Evolutionary conservation across 441 rosid genomes (phyloP).

Genomic region (Macaranga tanarius): DNA sequence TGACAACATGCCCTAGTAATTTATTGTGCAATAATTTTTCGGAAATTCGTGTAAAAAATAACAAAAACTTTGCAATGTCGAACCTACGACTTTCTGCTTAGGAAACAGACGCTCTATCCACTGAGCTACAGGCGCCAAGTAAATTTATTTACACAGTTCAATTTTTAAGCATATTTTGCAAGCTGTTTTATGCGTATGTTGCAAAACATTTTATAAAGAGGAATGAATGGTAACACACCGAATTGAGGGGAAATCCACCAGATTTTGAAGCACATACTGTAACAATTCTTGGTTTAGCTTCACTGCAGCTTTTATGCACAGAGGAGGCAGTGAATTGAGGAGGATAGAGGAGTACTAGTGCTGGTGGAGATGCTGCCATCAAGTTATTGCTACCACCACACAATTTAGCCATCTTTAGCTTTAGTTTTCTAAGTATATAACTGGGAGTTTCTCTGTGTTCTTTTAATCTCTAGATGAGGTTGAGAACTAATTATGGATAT

Average conservation of each 20-base stretch:
- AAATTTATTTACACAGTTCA: no score
- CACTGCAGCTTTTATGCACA: not conserved
- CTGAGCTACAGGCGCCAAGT: constrained; percentile 92
- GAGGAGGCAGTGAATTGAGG: not conserved
- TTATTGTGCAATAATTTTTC: no score
- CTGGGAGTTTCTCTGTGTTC: no score
- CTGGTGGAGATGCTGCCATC: not conserved
- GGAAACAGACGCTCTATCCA: constrained; percentile 94
- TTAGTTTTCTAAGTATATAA: no score
- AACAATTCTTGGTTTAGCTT: constrained; percentile 21
- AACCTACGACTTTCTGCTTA: constrained; percentile 82
- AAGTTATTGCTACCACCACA: not conserved
- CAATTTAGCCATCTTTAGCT: not conserved
- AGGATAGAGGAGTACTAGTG: not conserved
- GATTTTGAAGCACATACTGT: constrained; percentile 40
- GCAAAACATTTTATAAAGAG: not conserved
- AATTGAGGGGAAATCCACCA: constrained; percentile 48
- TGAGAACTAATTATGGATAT: no score
- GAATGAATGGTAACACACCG: constrained; percentile 28
- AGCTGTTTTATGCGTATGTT: no score
- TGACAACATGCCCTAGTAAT: no score
- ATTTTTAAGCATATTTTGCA: no score
- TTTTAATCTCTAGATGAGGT: no score
- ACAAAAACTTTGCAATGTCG: no score
- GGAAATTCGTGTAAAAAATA: not conserved